Base-by-base conservation (phyloP, 495 filamentous ascomycete species). In the Pseudotulostoma volvatum region DNA sequence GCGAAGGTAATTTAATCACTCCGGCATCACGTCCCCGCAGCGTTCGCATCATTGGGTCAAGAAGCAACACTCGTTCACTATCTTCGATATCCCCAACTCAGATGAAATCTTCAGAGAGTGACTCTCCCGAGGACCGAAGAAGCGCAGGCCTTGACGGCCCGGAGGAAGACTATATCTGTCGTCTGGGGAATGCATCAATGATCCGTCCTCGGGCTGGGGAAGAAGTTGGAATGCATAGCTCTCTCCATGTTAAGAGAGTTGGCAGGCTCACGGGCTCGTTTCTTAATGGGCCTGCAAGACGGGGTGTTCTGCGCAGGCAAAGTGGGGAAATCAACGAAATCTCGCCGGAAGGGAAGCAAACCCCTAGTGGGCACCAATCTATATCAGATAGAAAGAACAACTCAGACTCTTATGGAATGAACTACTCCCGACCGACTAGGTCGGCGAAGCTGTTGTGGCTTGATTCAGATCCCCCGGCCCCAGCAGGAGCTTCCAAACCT, bases 191-290 rank as follows among this genome's bases (percentile, higher is more conserved):
- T n/a, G 64, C 63, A 9, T 73, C 70, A 3, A 63, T 65, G 30
- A 52, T 73, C 16, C 61, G 68, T 2, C 48, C 53, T 15, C 63
- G 60, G 23, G 57, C 60, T 40, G 56, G 57, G 0, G 76, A 79
- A 3, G 76, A 78, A 2, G 53, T 59, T 16, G 75, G 69, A 1
- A 56, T 72, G 0, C 79, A 76, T 42, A 78, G 74, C 49, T 81
- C 80, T 13, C 61, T 82, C 57, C 73, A 81, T 1, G 59, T 81
- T n/a, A 84, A 82, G 55, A 65, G 78, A 44, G 68, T 83, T 19
- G 76, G 73, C 11, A 79, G 81, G 45, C 58, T 77, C 4, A 73
- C 77, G 7, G 81, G 81, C 0, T 73, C 68, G 41, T 85, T 84
- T 46, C 59, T 85, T 16, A 83, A 75, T 41, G 79, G 79, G 0